Conservation (phyloP, 805 yeast genomes). For the Saccharomycopsis sp. region DNA sequence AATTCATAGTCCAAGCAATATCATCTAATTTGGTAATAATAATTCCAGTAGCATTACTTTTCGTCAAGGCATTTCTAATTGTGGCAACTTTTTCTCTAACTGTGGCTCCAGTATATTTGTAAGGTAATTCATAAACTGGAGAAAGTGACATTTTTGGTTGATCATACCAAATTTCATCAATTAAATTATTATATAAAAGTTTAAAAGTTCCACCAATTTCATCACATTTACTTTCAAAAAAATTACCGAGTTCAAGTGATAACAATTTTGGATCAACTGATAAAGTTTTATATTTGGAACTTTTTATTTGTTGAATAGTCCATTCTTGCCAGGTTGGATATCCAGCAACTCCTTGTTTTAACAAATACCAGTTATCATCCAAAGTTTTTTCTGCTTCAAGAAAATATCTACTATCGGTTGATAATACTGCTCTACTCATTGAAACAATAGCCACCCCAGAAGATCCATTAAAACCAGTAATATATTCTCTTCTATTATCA, state of each 20-base stretch:
- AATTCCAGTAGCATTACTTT: constrained; percentile 20
- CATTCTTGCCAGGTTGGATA: constrained; percentile 51
- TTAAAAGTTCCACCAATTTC: constrained; percentile 30
- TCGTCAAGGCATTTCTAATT: constrained; percentile 29
- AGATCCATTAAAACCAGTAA: constrained; percentile 50
- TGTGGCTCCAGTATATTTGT: constrained; percentile 55
- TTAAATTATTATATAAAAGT: constrained; percentile 51
- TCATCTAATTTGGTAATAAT: constrained; percentile 71
- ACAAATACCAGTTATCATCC: constrained; percentile 48
- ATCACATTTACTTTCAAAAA: constrained; percentile 21
- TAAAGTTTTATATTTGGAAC: constrained; percentile 22
- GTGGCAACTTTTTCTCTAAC: constrained; percentile 46
- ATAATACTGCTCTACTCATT: constrained; percentile 37
- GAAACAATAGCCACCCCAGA: constrained; percentile 53
- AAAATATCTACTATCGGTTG: constrained; percentile 55
- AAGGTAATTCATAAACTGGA: constrained; percentile 40
- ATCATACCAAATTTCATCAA: constrained; percentile 75
- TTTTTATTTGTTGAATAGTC: constrained; percentile 27
- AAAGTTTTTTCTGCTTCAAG: constrained; percentile 47
- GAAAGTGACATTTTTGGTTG: constrained; percentile 46
- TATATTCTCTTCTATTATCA: constrained; percentile 47
- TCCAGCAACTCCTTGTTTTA: constrained; percentile 40
- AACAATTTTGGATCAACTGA: constrained; percentile 75
- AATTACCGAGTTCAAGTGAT: constrained; percentile 30
- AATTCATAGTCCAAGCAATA: constrained; percentile 81